Conservation (phyloP, 495 filamentous ascomycete species). For the Pyrenula massariospora region DNA sequence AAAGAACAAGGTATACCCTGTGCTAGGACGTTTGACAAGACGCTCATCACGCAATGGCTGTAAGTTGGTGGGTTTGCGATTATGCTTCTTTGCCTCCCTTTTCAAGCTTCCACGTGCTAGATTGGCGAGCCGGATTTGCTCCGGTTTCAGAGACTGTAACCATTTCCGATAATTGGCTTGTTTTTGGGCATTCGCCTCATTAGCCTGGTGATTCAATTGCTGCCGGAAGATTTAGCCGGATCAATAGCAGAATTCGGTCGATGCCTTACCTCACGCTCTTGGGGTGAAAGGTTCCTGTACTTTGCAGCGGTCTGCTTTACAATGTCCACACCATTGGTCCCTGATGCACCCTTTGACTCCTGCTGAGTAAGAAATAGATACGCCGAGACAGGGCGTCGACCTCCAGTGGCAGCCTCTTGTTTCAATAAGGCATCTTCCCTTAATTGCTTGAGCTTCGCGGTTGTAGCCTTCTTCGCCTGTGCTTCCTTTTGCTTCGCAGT, state of each 20-base stretch:
- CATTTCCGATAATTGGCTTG: constrained; percentile 39
- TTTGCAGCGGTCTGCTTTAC: constrained; percentile 10
- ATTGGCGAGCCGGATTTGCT: constrained; percentile 52
- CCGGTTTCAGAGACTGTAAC: constrained; percentile 43
- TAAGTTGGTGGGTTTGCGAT: constrained; percentile 2
- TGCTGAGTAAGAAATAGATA: not conserved
- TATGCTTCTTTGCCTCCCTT: constrained; percentile 9
- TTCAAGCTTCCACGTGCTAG: constrained; percentile 41
- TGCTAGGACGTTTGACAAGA: constrained; percentile 31
- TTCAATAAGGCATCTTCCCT: constrained; percentile 19
- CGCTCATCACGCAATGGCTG: constrained; percentile 43
- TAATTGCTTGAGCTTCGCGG: constrained; percentile 15
- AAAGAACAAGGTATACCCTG: constrained; percentile 31
- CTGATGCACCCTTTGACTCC: not conserved
- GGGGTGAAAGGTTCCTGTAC: constrained; percentile 13
- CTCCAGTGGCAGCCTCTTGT: constrained; percentile 8
- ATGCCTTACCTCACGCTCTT: constrained; percentile 25
- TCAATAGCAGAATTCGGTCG: not conserved
- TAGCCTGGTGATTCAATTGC: constrained; percentile 38
- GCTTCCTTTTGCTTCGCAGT: constrained; percentile 20
- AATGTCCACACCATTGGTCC: not conserved
- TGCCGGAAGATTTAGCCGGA: constrained; percentile 10
- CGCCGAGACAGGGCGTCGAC: not conserved
- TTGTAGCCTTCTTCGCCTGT: constrained; percentile 9
- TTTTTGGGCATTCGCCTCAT: constrained; percentile 32